Percentiles rank a stretch among this genome's conserved stretches.
These are phyloP conservation scores for Globisporangium iwayamae DNA, from an alignment of 352 stramenopile species.

Conservation along the genomic window DNA sequence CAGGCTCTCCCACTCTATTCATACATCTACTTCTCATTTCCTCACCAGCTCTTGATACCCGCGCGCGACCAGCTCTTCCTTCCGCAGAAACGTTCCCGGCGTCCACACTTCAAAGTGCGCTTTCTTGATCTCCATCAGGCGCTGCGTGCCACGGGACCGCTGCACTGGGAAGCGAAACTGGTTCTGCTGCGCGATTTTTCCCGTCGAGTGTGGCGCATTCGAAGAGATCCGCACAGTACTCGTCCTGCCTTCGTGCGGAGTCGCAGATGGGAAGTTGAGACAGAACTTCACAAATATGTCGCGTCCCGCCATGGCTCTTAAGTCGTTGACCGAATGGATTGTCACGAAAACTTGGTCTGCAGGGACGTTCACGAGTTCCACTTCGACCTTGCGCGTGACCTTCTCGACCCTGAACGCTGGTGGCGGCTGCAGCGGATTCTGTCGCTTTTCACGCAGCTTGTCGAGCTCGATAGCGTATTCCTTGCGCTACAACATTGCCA, in stretches of 20 bases:
- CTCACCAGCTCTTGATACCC: constrained; percentile 68
- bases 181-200: constrained; percentile 22
- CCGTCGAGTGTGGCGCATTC: constrained; percentile 25
- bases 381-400: constrained; percentile 33
- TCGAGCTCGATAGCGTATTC: constrained; percentile 46
- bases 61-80: constrained; percentile 59
- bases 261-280: constrained; percentile 57
- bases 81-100: constrained; percentile 52
- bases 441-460: constrained; percentile 45
- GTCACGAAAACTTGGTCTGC: constrained; percentile 48
- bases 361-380: constrained; percentile 40
- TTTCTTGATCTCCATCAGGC: constrained; percentile 83
- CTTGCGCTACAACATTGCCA: constrained; percentile 40
- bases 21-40: neutral
- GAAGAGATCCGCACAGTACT: constrained; percentile 29
- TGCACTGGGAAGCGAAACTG: constrained; percentile 48
- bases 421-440: constrained; percentile 43
- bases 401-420: constrained; percentile 45
- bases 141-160: constrained; percentile 57
- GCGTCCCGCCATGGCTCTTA: constrained; percentile 36
- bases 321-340: constrained; percentile 43
- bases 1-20: neutral
- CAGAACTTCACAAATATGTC: constrained; percentile 74
- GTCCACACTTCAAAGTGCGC: constrained; percentile 75
- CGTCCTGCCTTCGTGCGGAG: constrained; percentile 62